Conservation (phyloP, 345 rosid genomes). For the Eucalyptus urophylla region DNA sequence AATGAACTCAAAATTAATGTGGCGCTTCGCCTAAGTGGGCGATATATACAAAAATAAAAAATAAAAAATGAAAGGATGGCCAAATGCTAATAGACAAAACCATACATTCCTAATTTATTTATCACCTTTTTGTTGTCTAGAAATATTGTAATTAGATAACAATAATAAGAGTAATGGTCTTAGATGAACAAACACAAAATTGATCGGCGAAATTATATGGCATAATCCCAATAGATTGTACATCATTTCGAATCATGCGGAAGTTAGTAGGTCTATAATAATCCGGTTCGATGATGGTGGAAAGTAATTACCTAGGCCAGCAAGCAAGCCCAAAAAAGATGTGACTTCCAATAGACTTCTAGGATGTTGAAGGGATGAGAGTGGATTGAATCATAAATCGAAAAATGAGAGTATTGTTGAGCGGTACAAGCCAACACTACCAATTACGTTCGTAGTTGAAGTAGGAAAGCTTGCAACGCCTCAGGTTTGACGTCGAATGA, state of each 20-base stretch:
- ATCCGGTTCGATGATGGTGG: rapidly evolving
- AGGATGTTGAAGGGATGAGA: not conserved
- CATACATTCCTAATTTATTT: not conserved
- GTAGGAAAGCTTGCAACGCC: not conserved
- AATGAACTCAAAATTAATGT: not conserved
- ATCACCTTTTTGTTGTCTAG: not conserved
- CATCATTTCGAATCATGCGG: not conserved
- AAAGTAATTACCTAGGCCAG: not conserved
- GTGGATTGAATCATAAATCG: not conserved
- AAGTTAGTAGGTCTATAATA: not conserved
- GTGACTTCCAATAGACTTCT: not conserved
- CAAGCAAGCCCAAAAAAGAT: not conserved
- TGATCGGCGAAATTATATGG: not conserved
- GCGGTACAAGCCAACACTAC: not conserved
- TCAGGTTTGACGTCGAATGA: rapidly evolving
- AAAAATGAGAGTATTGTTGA: not conserved
- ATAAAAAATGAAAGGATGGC: not conserved
- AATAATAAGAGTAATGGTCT: not conserved
- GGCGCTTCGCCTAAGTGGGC: not conserved
- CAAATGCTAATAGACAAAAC: not conserved
- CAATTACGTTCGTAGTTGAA: rapidly evolving
- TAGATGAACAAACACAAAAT: not conserved
- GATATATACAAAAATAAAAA: not conserved
- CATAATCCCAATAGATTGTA: not conserved
- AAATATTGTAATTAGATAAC: not conserved